phyloP scores from a whole-genome alignment of 164 flowering plant species.

The Vitis vinifera region DNA sequence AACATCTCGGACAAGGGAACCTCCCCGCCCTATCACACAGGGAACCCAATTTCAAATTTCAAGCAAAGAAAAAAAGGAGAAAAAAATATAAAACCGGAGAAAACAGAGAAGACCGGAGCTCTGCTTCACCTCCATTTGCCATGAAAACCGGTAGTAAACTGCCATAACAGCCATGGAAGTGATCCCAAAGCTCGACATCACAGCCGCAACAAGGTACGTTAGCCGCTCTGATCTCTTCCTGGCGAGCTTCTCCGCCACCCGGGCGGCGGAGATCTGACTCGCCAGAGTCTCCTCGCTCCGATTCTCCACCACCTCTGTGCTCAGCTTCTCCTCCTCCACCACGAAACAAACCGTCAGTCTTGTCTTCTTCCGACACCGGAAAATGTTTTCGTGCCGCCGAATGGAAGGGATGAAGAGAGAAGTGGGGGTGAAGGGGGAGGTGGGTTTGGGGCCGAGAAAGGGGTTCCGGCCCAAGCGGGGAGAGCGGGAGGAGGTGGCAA shows the following conservation, averaged over 20 bases:
- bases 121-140: slow-evolving; percentile 80
- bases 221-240: slow-evolving; percentile 74
- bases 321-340: slow-evolving; percentile 37
- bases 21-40: slow-evolving; percentile 58
- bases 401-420: slow-evolving; percentile 11
- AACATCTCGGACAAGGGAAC: slow-evolving; percentile 78
- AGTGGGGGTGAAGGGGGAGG: neutral
- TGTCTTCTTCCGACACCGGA: slow-evolving; percentile 9
- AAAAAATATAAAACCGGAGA: neutral
- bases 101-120: neutral
- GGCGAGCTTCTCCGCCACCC: slow-evolving; percentile 48
- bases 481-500: slow-evolving; percentile 30
- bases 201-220: slow-evolving; percentile 81
- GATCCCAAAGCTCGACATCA: slow-evolving; percentile 82
- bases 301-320: slow-evolving; percentile 11
- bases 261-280: slow-evolving; percentile 21
- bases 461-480: slow-evolving; percentile 20
- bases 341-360: slow-evolving; percentile 47
- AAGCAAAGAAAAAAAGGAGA: neutral
- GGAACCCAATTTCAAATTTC: neutral
- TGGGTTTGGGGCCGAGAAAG: slow-evolving; percentile 19
- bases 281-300: neutral
- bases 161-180: slow-evolving; percentile 81
- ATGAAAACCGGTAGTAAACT: slow-evolving; percentile 78
- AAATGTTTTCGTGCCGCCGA: neutral